Percentiles rank a stretch among this genome's conserved stretches.
Conservation (phyloP, 208 protist genomes). For the Crithidia sp. region DNA sequence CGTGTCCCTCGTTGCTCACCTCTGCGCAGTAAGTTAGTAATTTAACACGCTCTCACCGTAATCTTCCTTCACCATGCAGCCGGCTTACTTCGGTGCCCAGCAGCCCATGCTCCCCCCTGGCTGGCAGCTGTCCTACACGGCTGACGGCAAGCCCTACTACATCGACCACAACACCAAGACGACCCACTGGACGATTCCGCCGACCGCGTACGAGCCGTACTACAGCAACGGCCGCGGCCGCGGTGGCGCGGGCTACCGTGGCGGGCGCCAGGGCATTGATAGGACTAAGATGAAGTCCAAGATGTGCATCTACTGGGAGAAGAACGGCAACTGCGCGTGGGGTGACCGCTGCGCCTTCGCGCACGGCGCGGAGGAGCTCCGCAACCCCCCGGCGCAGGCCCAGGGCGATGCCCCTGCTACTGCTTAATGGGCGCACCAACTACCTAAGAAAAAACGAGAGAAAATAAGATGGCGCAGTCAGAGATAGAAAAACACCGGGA, state of each 20-base stretch:
- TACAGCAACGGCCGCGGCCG: slow-evolving; percentile 36
- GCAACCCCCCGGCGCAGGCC: slow-evolving; percentile 22
- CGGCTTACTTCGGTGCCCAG: slow-evolving; percentile 54
- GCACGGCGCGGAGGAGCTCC: slow-evolving; percentile 74
- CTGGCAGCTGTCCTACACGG: slow-evolving; percentile 81
- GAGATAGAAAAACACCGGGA: not conserved
- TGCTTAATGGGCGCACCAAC: slow-evolving; percentile 8
- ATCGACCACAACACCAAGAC: slow-evolving; percentile 90
- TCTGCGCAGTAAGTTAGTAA: slow-evolving; percentile 27
- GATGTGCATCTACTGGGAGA: slow-evolving; percentile 90
- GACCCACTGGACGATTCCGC: slow-evolving; percentile 76
- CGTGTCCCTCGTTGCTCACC: too few species aligned
- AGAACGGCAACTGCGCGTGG: slow-evolving; percentile 82
- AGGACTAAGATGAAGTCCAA: slow-evolving; percentile 82
- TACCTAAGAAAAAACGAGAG: too few species aligned
- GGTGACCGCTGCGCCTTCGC: slow-evolving; percentile 87
- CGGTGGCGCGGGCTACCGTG: slow-evolving; percentile 36
- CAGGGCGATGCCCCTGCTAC: slow-evolving; percentile 28
- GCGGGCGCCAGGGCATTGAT: slow-evolving; percentile 71
- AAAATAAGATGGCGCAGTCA: not conserved
- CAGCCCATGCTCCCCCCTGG: slow-evolving; percentile 66
- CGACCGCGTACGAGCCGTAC: slow-evolving; percentile 45
- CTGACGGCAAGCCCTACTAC: slow-evolving; percentile 78
- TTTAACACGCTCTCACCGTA: slow-evolving; percentile 20
- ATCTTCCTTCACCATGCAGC: slow-evolving; percentile 52